Percentiles rank a stretch among this genome's conserved stretches.
phyloP scores from a whole-genome alignment of 768 basidiomycete genomes.

The Lactarius deliciosus region DNA sequence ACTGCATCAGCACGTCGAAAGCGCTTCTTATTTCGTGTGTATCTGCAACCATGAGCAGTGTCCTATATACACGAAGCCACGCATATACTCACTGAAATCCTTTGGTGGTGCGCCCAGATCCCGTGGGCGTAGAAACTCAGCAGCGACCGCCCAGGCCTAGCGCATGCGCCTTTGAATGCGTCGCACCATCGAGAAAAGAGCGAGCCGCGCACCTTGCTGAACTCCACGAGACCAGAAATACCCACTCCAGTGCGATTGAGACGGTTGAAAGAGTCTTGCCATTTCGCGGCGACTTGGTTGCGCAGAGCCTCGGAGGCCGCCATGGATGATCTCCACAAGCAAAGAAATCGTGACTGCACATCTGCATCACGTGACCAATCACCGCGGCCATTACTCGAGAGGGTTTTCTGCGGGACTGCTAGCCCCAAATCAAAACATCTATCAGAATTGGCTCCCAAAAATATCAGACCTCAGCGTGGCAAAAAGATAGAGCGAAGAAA shows the following conservation, averaged over 20 bases:
- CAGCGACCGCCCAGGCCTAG: slow-evolving; percentile 56
- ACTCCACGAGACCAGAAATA: slow-evolving; percentile 61
- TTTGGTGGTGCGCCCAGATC: slow-evolving; percentile 44
- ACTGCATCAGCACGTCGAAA: slow-evolving; percentile 57
- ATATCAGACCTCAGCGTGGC: neutral
- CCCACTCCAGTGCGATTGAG: slow-evolving; percentile 59
- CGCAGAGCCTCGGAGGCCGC: slow-evolving; percentile 66
- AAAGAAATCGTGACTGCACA: neutral
- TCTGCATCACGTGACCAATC: neutral
- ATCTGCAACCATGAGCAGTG: slow-evolving; percentile 37
- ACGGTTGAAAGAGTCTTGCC: slow-evolving; percentile 68
- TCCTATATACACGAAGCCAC: neutral
- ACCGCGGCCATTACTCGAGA: too few relatives aligned
- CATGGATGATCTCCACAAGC: neutral
- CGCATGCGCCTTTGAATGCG: slow-evolving; percentile 2
- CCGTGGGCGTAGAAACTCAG: slow-evolving; percentile 52
- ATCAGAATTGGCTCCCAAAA: neutral
- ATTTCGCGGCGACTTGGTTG: slow-evolving; percentile 64
- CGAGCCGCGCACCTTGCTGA: slow-evolving; percentile 48
- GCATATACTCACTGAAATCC: slow-evolving; percentile 34
- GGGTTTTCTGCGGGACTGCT: neutral
- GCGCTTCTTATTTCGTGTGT: slow-evolving; percentile 51
- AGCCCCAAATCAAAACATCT: neutral
- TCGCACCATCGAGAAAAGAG: neutral
- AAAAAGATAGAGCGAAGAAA: too few relatives aligned